Base-by-base conservation (phyloP, 2,329 filamentous ascomycete genomes). In the Chaetomium sp. region DNA sequence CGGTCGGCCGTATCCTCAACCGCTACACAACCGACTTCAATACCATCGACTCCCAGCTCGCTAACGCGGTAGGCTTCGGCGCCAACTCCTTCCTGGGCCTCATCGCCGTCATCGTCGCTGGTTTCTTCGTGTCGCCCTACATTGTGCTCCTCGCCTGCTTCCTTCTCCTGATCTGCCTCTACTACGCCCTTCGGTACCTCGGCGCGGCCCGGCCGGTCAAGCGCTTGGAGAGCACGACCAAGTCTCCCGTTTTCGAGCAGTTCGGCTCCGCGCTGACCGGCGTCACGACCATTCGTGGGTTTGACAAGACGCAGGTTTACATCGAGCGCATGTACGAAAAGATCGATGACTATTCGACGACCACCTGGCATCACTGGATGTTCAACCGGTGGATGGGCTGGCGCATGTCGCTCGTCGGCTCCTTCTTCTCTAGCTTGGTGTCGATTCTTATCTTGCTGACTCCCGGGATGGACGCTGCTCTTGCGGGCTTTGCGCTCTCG, bases 321-420 rank as follows among this genome's bases (percentile, higher is more conserved):
- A 74, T 88, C 46, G 76, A 84, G 9, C 78, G 82, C 54, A 91
- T 92, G 85, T 85, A 86, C 66, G 67, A 69, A 48, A 80, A 80
- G 61, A 80, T 92, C 14, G 88, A 92, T 66, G 77, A 79, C 41
- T 88, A 87, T 72, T 78, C 79, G 35, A 78, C 80, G 7, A 79
- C 86, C 0, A 83, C 80, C 35, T 87, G 82, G 76, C 80, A 88
- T 63, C 72, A 87, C 51, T 87, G 82, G 80, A 75, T 88, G 1
- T 86, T 89, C 67, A 89, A 89, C 66, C 79, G 87, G 36, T 92
- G 88, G 88, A 80, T 92, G 72, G 80, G 82, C 33, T 85, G 87
- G 71, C 80, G 88, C 4, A 86, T 91, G 79, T 77, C 80, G 14
- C 66, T 87, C 11, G 75, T 91, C 2, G 88, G 87, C 2, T 84